Conservation (phyloP, 805 yeast species). For the Kazachstania viticola region DNA sequence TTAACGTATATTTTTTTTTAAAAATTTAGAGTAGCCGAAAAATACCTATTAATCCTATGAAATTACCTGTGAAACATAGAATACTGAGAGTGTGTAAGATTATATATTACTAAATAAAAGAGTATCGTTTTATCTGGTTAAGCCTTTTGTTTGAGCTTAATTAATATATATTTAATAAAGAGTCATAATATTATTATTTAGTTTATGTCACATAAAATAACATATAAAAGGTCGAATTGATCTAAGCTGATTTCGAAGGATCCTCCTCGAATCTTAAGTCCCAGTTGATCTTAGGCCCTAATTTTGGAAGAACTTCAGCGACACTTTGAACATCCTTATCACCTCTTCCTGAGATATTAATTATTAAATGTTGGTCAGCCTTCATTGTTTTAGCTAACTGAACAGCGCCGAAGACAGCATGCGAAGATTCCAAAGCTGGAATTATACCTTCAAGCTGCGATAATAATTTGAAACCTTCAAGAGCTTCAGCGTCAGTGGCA, state of each 20-base stretch:
- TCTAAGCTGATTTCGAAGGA: slow-evolving; percentile 10
- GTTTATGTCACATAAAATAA: neutral
- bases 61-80: too few species aligned
- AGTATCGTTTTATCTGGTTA: too few species aligned
- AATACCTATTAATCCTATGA: too few species aligned
- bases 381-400: slow-evolving; percentile 76
- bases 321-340: slow-evolving; percentile 98
- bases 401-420: slow-evolving; percentile 87
- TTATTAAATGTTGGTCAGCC: slow-evolving; percentile 69
- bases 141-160: too few species aligned
- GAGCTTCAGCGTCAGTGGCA: slow-evolving; percentile 92
- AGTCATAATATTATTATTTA: too few species aligned
- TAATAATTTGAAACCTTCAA: slow-evolving; percentile 76
- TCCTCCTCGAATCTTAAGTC: slow-evolving; percentile 72
- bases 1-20: too few species aligned
- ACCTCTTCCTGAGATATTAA: slow-evolving; percentile 96
- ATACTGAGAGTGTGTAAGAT: too few species aligned
- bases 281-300: slow-evolving; percentile 93
- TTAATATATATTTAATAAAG: too few species aligned
- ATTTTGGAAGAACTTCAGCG: slow-evolving; percentile 81
- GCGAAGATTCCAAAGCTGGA: slow-evolving; percentile 96
- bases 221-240: neutral
- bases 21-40: too few species aligned
- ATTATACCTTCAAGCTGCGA: slow-evolving; percentile 95
- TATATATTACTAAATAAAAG: too few species aligned